Percentiles rank a stretch among this genome's conserved stretches.
Conservation (phyloP, 2,329 filamentous ascomycete species). For the Microdochium nivale region DNA sequence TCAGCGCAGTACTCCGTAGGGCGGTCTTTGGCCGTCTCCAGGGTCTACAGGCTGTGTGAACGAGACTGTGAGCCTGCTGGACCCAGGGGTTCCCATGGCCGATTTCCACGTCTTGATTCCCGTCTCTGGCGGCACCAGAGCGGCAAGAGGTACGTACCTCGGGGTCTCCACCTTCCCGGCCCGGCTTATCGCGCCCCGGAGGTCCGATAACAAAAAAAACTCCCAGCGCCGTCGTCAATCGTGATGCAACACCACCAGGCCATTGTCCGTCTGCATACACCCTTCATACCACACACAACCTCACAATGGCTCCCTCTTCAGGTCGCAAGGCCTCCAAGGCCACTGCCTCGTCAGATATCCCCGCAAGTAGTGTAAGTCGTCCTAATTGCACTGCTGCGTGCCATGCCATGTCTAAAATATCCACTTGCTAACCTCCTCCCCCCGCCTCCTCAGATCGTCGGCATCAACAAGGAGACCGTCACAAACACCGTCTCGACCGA, state of each 20-base stretch:
- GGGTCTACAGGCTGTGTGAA: no score
- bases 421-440: neutral
- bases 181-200: neutral
- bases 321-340: neutral
- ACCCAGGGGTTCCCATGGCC: no score
- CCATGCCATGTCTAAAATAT: no score
- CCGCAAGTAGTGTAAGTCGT: neutral
- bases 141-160: neutral
- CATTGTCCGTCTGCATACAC: neutral
- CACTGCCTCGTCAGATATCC: neutral
- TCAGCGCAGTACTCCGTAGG: no score
- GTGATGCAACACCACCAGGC: neutral
- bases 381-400: no score
- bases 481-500: slow-evolving; percentile 83
- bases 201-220: neutral
- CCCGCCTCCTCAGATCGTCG: slow-evolving; percentile 55
- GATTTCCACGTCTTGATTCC: no score
- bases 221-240: neutral
- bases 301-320: neutral
- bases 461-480: slow-evolving; percentile 84
- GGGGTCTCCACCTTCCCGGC: neutral
- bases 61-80: no score
- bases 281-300: neutral
- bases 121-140: no score
- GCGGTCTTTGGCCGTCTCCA: no score